Base-by-base conservation (phyloP, 2,329 filamentous ascomycete genomes). In the Colletotrichum coccodes region DNA sequence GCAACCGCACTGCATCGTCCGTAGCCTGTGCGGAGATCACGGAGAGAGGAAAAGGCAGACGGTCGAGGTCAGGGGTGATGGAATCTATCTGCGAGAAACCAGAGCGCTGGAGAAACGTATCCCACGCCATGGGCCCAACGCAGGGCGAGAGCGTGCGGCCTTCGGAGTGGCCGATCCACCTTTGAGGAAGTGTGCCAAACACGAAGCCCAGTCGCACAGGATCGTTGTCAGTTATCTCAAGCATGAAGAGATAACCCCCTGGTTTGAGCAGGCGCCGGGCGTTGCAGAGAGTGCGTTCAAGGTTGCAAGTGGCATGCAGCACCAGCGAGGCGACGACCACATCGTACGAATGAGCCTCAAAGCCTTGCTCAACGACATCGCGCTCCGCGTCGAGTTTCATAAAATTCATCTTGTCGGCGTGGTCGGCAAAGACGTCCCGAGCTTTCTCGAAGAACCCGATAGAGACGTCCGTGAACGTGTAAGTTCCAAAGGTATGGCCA, bases 161-260 rank as follows among this genome's bases (percentile, higher is more conserved):
- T 16, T 79, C 77, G 0, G 72, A 71, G 5, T 60, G 62, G 8
- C 79, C 79, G 1, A 76, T 68, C 79, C 79, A 81, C 79, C 80
- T 81, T 9, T 74, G 76, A 0, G 75, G 67, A 6, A 78, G 67
- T 0, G 72, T 63, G 3, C 78, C 77, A 23, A 77, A 72, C n/a
- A 78, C 71, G 57, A 71, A 75, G 49, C 75, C 76, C 18, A 73
- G 52, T 26, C 34, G 7, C 6, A 52, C 28, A n/a, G 30, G 16
- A 12, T 26, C 11, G 21, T 26, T 28, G 4, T 46, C 11, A 6
- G 42, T 46, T 9, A 46, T 46, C 21, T 46, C 42, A 6, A 46
- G 42, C 42, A 46, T 46, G 42, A 46, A 9, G 5, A 46, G 21
- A 26, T 46, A 12, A 6, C 42, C 42, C 7, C 42, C 42, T 6